Base-by-base conservation (phyloP, 1,284 basidiomycete species). In the Puccinia novopanici region DNA sequence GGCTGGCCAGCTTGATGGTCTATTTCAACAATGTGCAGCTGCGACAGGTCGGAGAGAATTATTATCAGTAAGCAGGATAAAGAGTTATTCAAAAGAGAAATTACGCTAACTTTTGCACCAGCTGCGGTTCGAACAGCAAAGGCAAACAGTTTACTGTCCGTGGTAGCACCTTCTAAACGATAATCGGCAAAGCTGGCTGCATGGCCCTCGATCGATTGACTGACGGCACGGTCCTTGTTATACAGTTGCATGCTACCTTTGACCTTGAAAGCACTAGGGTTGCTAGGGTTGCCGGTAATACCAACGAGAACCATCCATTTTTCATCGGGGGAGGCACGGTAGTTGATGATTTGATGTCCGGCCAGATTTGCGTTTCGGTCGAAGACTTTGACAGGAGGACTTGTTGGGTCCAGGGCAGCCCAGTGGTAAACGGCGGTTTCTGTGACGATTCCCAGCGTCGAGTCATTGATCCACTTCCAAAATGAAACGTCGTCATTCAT, bases 21-120 rank as follows among this genome's bases (percentile, higher is more conserved):
- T 84, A 99, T 97, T 87, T 99, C 95, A 82, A 99, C 96, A 74
- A 99, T 90, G 88, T 99, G 97, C 70, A 99, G 91, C 95, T 97
- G 84, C 10, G 81, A 77, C 34, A 24, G 6, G 54, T 70, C 17
- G 5, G 8, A 52, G 3, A 74, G 37, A 48, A n/a, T 34, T 45
- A 45, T 22, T 40, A 17, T 37, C 9, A 61, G 57, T 61, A 12
- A 54, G 63, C 76, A 63, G 71, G 78, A 40, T 27, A n/a, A 10
- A n/a, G 24, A n/a, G 30, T 12, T 24, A 34, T 30, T 27, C 17
- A 63, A 37, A 73, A 70, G 15, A 13, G 19, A 52, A 57, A 65
- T 27, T 24, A 76, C 17, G 6, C 57, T 72, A 83, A 95, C 94
- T 90, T 98, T 99, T 55, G 97, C 97, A 71, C 97, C 96, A 65